Percentiles rank a stretch among this genome's conserved stretches.
Conservation (phyloP, 2,329 filamentous ascomycete genomes). For the Colletotrichum camelliae region DNA sequence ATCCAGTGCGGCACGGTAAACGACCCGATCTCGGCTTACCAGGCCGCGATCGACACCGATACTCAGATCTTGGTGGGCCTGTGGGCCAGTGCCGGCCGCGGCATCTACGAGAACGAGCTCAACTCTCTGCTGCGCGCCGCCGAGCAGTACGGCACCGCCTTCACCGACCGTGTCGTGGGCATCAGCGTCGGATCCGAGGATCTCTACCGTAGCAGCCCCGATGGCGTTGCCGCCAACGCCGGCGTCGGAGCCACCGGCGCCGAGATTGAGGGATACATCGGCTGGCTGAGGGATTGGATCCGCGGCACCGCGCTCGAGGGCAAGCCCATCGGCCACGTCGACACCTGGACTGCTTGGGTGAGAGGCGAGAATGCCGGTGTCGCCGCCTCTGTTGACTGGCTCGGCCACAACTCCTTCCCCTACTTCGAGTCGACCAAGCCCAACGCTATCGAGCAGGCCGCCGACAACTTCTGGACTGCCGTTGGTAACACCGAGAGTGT, state of each 20-base stretch:
- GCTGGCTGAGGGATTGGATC: constrained; percentile 57
- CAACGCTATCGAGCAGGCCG: constrained; percentile 38
- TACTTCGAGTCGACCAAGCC: constrained; percentile 52
- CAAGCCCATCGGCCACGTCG: constrained; percentile 57
- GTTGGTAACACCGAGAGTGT: constrained; percentile 40
- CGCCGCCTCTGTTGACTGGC: constrained; percentile 55
- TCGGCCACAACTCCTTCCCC: constrained; percentile 59
- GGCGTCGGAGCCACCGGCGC: constrained; percentile 40
- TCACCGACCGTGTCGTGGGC: constrained; percentile 53
- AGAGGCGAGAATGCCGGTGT: constrained; percentile 49
- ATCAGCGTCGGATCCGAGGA: constrained; percentile 63
- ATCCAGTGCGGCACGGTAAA: constrained; percentile 17
- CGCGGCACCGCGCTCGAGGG: constrained; percentile 35
- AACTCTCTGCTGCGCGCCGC: constrained; percentile 54
- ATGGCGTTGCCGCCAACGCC: constrained; percentile 10
- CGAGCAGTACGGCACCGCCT: constrained; percentile 42
- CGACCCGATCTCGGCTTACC: constrained; percentile 73
- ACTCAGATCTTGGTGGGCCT: constrained; percentile 58
- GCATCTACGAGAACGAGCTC: constrained; percentile 52
- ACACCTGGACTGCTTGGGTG: constrained; percentile 60
- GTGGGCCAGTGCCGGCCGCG: constrained; percentile 45
- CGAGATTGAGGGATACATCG: constrained; percentile 61
- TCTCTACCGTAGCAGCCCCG: constrained; percentile 48
- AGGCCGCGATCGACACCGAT: constrained; percentile 58
- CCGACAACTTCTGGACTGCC: constrained; percentile 46